Evolutionary conservation across 768 basidiomycete genomes (phyloP).

Genomic region (Kwoniella sp.): DNA sequence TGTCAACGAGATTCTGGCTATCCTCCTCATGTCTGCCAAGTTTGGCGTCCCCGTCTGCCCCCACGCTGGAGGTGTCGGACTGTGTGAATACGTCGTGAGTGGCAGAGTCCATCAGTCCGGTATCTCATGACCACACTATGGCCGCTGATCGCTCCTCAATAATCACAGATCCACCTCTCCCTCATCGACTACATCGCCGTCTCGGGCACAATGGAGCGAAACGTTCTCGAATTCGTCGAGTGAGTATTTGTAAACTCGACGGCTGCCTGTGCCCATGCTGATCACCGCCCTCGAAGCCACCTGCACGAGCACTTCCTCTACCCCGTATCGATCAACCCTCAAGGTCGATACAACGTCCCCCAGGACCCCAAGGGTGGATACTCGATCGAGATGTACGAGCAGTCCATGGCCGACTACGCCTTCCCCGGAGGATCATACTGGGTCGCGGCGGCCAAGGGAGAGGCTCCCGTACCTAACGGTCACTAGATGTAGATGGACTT

Average conservation of each 20-base stretch:
- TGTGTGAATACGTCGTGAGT: constrained; percentile 82
- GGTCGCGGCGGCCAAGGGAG: constrained; percentile 49
- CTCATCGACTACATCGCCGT: constrained; percentile 90
- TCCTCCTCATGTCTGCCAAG: constrained; percentile 87
- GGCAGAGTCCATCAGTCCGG: neutral
- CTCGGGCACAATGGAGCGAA: constrained; percentile 87
- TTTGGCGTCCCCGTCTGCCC: constrained; percentile 84
- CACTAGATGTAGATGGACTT: neutral
- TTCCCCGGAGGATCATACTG: constrained; percentile 85
- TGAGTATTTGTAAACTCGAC: constrained; percentile 11
- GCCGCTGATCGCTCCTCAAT: neutral
- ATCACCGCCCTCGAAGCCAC: constrained; percentile 52
- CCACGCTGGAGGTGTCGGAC: constrained; percentile 88
- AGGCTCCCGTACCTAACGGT: constrained; percentile 6
- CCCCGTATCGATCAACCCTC: constrained; percentile 78
- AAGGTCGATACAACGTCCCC: constrained; percentile 85
- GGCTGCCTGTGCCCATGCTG: neutral
- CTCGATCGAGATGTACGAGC: constrained; percentile 82
- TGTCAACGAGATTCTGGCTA: constrained; percentile 86
- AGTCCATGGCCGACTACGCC: constrained; percentile 75
- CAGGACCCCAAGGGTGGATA: constrained; percentile 64
- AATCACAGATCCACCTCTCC: constrained; percentile 53
- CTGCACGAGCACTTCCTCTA: constrained; percentile 89
- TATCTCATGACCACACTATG: too few species aligned
- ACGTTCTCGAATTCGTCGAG: constrained; percentile 66